Base-by-base conservation (phyloP, 768 basidiomycete genomes). In the Russula olivacea region DNA sequence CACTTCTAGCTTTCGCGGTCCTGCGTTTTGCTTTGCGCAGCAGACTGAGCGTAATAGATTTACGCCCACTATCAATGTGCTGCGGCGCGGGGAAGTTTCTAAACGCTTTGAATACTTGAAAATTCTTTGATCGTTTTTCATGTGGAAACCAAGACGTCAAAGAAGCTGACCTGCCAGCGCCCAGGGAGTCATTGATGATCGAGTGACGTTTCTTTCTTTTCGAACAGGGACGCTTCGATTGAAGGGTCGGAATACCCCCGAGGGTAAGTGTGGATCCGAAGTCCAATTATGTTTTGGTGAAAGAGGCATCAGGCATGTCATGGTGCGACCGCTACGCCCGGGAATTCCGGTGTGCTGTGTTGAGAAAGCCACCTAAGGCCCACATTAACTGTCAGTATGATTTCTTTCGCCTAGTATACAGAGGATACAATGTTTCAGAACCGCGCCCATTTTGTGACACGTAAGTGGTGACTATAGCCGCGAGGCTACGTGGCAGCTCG, bases 301-400 rank as follows among this genome's bases (percentile, higher is more conserved):
- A 41, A 17, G 54, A n/a, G 50, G 38, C 30, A 23, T 23, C 48
- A n/a, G 50, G 38, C 30, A 23, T 23, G 23, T 23, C 21, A 38
- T 14, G 8, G 54, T 64, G 41, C 40, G 48, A 59, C 58, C 54
- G 38, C 32, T 60, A 38, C 41, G 54, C 63, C 54, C 54, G 51
- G 60, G 12, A 12, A 32, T 28, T 25, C 58, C 36, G 30, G 50
- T 32, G 52, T 19, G 14, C n/a, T 30, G 40, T 49, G 45, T n/a
- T 40, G 8, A 30, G 28, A 41, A 57, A n/a, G 30, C 63, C 63
- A 14, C 54, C 40, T 23, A 59, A 32, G 7, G 19, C 17, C 63
- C 63, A 53, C 47, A 32, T 40, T 3, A 15, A 32, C 21, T 51
- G 54, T 55, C 58, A 52, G 38, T 17, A 21, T 7, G 9, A 36